phyloP scores from a whole-genome alignment of 1,284 basidiomycete species.

The Ganoderma meredithae region DNA sequence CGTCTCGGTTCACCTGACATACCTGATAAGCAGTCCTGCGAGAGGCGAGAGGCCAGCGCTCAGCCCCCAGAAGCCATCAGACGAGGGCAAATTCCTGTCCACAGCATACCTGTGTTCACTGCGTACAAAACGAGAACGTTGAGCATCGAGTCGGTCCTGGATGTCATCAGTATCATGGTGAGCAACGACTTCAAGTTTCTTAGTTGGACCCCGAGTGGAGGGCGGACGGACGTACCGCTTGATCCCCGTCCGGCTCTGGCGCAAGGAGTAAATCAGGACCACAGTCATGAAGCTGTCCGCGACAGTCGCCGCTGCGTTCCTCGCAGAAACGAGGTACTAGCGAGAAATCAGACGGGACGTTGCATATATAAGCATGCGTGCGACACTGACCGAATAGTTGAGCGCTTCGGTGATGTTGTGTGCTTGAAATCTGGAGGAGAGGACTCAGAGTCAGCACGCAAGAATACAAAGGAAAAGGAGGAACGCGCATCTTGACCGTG shows the following conservation, averaged over 20 bases:
- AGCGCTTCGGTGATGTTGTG: not conserved
- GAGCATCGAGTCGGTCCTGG: slow-evolving; percentile 21
- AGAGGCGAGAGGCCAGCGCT: no score
- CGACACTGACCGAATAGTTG: not conserved
- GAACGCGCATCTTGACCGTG: not conserved
- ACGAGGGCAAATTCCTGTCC: not conserved
- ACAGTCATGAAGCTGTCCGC: not conserved
- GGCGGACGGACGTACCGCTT: slow-evolving; percentile 5
- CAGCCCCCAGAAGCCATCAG: no score
- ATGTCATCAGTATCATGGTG: not conserved
- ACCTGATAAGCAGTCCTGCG: not conserved
- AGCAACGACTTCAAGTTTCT: not conserved
- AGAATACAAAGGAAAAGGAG: not conserved
- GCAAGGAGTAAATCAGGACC: not conserved
- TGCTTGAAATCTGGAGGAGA: not conserved
- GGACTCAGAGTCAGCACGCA: not conserved
- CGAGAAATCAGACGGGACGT: not conserved
- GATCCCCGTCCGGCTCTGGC: not conserved
- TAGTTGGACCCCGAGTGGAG: no score
- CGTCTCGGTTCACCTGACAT: not conserved
- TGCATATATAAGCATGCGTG: no score
- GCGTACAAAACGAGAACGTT: slow-evolving; percentile 21
- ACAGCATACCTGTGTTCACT: slow-evolving; percentile 15
- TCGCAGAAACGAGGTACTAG: not conserved
- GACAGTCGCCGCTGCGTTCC: not conserved